Evolutionary conservation across 2,329 filamentous ascomycete genomes (phyloP).

Genomic region (Claviceps arundinis): DNA sequence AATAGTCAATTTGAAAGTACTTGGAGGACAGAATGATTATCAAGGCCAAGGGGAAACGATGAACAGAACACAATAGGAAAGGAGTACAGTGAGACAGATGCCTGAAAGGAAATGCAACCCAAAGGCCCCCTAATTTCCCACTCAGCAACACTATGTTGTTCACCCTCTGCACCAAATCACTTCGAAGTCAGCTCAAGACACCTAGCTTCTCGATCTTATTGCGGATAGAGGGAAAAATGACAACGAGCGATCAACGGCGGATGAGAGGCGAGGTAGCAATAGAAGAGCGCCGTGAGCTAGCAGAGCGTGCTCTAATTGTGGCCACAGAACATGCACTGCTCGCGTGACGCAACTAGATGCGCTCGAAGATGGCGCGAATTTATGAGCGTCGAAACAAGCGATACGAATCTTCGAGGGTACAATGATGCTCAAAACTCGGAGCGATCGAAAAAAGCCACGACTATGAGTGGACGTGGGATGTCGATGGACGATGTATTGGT

Average conservation of each 20-base stretch:
- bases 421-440: neutral
- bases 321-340: neutral
- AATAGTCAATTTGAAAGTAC: conserved; percentile 43
- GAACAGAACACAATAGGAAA: conserved; percentile 18
- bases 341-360: neutral
- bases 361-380: neutral
- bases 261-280: conserved; percentile 4
- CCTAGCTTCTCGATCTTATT: conserved; percentile 10
- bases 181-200: conserved; percentile 14
- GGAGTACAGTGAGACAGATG: conserved; percentile 26
- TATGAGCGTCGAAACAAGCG: neutral
- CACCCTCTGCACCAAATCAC: conserved; percentile 18
- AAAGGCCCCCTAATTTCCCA: conserved; percentile 24
- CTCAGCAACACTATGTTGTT: conserved; percentile 16
- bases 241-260: too few relatives aligned
- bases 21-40: conserved; percentile 22
- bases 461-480: neutral
- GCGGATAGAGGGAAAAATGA: conserved; percentile 11
- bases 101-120: conserved; percentile 20
- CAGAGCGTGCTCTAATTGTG: neutral
- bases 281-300: neutral
- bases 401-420: neutral
- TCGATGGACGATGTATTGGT: neutral
- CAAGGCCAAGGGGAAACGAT: conserved; percentile 16
- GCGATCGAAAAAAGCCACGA: neutral